Base-by-base conservation (phyloP, 2,329 filamentous ascomycete genomes). In the Magnaporthales sp. region DNA sequence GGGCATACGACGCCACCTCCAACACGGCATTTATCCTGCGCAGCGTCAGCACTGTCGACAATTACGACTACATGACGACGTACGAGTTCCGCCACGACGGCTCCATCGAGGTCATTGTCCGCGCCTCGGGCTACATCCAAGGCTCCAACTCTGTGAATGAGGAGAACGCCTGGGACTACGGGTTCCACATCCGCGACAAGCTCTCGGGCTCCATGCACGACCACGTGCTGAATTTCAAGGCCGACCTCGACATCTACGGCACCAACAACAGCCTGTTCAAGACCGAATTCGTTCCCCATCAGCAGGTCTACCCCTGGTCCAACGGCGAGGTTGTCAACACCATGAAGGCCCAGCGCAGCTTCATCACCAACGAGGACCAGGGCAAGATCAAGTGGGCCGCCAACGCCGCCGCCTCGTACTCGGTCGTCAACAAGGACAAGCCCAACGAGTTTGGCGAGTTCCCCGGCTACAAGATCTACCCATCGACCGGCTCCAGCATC, bases 391-490 rank as follows among this genome's bases (percentile, higher is more conserved):
- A 64, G 32, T 64, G 63, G 63, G 32, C 63, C 22, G 70, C 71
- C 56, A 78, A 78, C 70, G 69, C 70, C 1, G 72, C 74, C 54
- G 68, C 73, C 30, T 74, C 76, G 71, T 79, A 76, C 72, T 62
- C 75, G 63, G 72, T 78, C 68, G 74, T 76, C 69, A 74, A 73
- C 70, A 71, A 72, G 46, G 68, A 68, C 62, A 68, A 71, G 67
- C 73, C 68, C 26, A 79, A 79, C 68, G 69, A 70, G 46, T 78
- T 74, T 75, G 76, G 76, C n/a, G 72, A 76, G 66, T 67, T 72
- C 30, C 72, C 74, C 32, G 77, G 77, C 4, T 79, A 78, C 69
- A 73, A 77, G 54, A 77, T 79, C 69, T 72, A 75, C 4, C 76
- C 67, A 60, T 73, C 65, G 61, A 69, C 63, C 26, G 63, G 63